phyloP scores from a whole-genome alignment of 169 alveolate genomes.

The Cryptosporidium andersoni region DNA sequence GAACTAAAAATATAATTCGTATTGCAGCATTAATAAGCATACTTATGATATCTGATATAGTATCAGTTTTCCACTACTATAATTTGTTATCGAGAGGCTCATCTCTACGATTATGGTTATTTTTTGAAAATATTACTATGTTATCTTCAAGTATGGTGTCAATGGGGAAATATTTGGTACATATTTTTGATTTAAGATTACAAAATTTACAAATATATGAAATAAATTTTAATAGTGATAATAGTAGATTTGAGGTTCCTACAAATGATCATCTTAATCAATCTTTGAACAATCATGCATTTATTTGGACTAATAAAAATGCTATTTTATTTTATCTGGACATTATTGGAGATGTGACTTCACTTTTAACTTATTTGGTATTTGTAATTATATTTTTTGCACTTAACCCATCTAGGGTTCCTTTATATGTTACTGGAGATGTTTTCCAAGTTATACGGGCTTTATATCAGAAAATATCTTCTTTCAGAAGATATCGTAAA shows the following conservation, averaged over 20 bases:
- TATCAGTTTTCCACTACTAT: slow-evolving; percentile 75
- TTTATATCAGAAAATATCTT: slow-evolving; percentile 71
- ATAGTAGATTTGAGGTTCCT: not conserved
- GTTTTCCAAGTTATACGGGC: slow-evolving; percentile 80
- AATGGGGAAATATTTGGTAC: slow-evolving; percentile 72
- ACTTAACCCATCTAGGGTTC: slow-evolving; percentile 84
- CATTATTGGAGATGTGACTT: slow-evolving; percentile 40
- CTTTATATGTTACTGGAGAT: slow-evolving; percentile 87
- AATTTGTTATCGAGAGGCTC: slow-evolving; percentile 74
- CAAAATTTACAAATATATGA: slow-evolving; percentile 28
- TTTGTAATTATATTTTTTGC: slow-evolving; percentile 78
- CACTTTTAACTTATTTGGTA: slow-evolving; percentile 31
- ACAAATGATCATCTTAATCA: too few species aligned
- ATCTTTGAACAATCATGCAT: slow-evolving; percentile 3
- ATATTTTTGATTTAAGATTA: slow-evolving; percentile 72
- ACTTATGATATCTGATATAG: slow-evolving; percentile 77
- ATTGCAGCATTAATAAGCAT: slow-evolving; percentile 41
- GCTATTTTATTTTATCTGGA: slow-evolving; percentile 48
- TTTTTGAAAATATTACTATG: slow-evolving; percentile 80
- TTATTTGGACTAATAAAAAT: slow-evolving; percentile 47
- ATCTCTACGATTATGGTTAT: slow-evolving; percentile 85
- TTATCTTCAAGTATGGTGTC: slow-evolving; percentile 73
- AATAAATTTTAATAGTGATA: not conserved
- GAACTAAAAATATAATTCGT: slow-evolving; percentile 73
- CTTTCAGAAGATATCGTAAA: slow-evolving; percentile 75